These are phyloP conservation scores for Rheum nobile DNA, from an alignment of 148 eudicot species.

Conservation along the genomic window DNA sequence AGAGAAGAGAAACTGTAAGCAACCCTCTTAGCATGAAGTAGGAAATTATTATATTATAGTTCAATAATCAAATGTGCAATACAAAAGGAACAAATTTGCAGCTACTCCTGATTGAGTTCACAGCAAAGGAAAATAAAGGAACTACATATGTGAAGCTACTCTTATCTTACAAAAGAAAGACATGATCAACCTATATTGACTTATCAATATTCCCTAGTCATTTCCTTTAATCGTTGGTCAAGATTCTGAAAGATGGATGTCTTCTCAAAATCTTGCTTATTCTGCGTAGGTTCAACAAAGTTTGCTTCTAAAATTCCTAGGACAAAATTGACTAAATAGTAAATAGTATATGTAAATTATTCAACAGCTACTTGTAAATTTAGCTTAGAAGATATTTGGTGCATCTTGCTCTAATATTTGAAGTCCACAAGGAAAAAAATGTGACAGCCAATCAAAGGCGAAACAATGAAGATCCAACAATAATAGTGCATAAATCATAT, in stretches of 20 bases:
- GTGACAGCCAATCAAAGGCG: too few species aligned
- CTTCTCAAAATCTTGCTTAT: constrained; percentile 88
- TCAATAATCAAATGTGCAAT: not conserved
- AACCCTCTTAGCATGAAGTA: too few species aligned
- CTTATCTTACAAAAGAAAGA: not conserved
- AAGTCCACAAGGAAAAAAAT: too few species aligned
- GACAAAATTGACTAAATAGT: constrained; percentile 2
- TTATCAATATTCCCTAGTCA: constrained; percentile 86
- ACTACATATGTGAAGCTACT: not conserved
- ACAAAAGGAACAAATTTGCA: not conserved
- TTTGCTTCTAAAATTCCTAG: constrained; percentile 76
- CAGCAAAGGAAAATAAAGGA: not conserved
- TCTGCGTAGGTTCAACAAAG: constrained; percentile 77
- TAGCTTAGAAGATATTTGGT: too few species aligned
- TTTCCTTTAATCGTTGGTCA: constrained; percentile 63
- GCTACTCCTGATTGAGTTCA: not conserved
- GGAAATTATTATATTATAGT: not conserved
- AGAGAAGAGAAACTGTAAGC: too few species aligned
- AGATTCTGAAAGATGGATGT: constrained; percentile 74
- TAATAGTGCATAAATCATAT: too few species aligned
- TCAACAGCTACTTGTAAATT: not conserved
- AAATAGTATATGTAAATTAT: not conserved
- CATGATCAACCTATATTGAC: constrained; percentile 12
- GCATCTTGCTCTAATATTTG: too few species aligned
- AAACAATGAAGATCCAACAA: too few species aligned